Percentiles rank a stretch among this genome's conserved stretches.
Conservation (phyloP, 139 green algal species). For the Tetradesmus obliquus region DNA sequence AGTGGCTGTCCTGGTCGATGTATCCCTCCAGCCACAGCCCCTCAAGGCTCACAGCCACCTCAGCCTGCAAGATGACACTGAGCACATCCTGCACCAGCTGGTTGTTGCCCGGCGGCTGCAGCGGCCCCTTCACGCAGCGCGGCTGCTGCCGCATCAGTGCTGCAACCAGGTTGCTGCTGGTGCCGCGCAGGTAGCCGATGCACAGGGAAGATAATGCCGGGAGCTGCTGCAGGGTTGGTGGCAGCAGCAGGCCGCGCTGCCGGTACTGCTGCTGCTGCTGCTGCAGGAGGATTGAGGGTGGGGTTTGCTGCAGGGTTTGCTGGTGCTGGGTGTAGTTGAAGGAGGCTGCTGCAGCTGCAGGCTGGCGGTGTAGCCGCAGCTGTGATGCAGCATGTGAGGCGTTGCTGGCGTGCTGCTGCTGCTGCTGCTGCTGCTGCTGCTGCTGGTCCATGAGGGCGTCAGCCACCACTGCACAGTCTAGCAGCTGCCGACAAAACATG, state of each 20-base stretch:
- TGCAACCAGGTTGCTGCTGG: not conserved
- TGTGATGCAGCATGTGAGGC: not conserved
- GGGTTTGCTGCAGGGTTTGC: not conserved
- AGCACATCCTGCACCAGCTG: slow-evolving; percentile 16
- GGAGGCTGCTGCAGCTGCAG: not conserved
- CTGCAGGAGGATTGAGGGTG: not conserved
- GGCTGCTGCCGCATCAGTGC: not conserved
- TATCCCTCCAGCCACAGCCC: slow-evolving; percentile 42
- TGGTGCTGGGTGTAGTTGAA: slow-evolving; percentile 26
- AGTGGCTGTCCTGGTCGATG: slow-evolving; percentile 7
- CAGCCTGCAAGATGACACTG: not conserved
- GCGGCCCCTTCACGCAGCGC: not conserved
- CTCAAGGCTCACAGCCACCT: slow-evolving; percentile 33
- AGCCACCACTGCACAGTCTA: slow-evolving; percentile 37
- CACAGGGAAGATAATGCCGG: not conserved
- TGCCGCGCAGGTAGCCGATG: slow-evolving; percentile 16
- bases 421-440: not conserved
- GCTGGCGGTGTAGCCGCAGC: slow-evolving; percentile 12
- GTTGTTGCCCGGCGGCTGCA: slow-evolving; percentile 7
- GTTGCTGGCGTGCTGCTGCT: not conserved
- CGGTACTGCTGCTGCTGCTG: not conserved
- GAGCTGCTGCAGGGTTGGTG: slow-evolving; percentile 1
- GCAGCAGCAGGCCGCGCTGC: not conserved
- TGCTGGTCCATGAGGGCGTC: slow-evolving; percentile 29
- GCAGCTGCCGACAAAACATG: slow-evolving; percentile 35